Evolutionary conservation across 306 rosid genomes (phyloP).

Genomic region (Cucurbita maxima): DNA sequence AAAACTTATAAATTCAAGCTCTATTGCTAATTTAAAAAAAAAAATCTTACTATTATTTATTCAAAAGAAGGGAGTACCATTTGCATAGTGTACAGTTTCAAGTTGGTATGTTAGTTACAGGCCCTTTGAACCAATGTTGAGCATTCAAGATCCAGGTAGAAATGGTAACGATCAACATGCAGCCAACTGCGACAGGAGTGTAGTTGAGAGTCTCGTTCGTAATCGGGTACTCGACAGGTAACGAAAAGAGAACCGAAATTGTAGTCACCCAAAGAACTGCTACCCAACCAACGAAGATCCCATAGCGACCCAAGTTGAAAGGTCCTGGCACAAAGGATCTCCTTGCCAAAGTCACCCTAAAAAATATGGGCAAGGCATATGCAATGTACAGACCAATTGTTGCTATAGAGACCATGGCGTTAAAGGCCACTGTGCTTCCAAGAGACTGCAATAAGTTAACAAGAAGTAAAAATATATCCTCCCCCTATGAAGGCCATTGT

Average conservation of each 20-base stretch:
- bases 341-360: conserved; percentile 71
- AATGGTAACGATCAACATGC: conserved; percentile 46
- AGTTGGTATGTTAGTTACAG: conserved; percentile 40
- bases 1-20: no score
- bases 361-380: conserved; percentile 83
- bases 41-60: neutral
- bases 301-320: conserved; percentile 64
- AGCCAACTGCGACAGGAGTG: conserved; percentile 85
- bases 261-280: conserved; percentile 77
- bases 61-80: neutral
- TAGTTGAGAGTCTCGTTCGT: conserved; percentile 64
- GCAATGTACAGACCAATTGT: conserved; percentile 83
- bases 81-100: conserved; percentile 10
- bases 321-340: conserved; percentile 59
- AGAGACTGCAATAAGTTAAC: conserved; percentile 55
- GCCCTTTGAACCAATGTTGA: conserved; percentile 77
- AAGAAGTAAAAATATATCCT: conserved; percentile 3
- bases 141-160: conserved; percentile 55
- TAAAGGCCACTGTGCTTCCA: conserved; percentile 87
- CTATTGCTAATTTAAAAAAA: neutral
- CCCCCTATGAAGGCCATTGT: neutral
- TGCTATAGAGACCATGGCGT: conserved; percentile 94
- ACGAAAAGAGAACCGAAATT: conserved; percentile 70
- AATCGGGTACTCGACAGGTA: conserved; percentile 75
- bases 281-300: conserved; percentile 56